phyloP scores from a whole-genome alignment of 192 early-diverging fungal species.

The Coemansia aciculifera region DNA sequence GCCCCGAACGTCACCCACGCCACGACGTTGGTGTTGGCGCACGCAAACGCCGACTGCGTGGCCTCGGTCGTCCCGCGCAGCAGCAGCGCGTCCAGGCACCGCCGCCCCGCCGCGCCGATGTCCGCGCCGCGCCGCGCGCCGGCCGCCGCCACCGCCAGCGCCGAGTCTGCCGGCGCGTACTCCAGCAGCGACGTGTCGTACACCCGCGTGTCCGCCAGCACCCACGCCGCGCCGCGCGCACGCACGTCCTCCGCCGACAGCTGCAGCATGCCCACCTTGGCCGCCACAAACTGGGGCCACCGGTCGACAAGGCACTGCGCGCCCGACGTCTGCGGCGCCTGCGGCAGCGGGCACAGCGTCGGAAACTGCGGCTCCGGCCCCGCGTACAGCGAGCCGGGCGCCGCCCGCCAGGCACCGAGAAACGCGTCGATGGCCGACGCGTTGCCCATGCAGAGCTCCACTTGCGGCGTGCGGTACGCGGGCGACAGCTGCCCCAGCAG shows the following conservation, averaged over 20 bases:
- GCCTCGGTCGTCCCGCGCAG: conserved; percentile 39
- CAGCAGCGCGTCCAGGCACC: conserved; percentile 42
- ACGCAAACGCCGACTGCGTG: conserved; percentile 50
- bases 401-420: conserved; percentile 26
- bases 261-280: conserved; percentile 44
- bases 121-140: conserved; percentile 15
- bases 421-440: conserved; percentile 19
- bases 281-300: conserved; percentile 34
- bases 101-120: conserved; percentile 29
- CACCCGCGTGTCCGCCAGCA: conserved; percentile 29
- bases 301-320: conserved; percentile 24
- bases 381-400: conserved; percentile 28
- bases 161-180: conserved; percentile 35
- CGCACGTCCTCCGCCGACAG: conserved; percentile 28
- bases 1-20: conserved; percentile 53
- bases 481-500: conserved; percentile 39
- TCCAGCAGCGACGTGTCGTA: conserved; percentile 40
- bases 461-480: neutral
- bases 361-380: conserved; percentile 19
- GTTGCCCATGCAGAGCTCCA: conserved; percentile 23
- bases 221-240: conserved; percentile 37
- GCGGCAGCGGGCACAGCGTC: conserved; percentile 44
- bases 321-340: conserved; percentile 45
- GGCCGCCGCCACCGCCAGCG: neutral
- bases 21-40: conserved; percentile 54